Percentiles rank a stretch among this genome's conserved stretches.
phyloP scores from a whole-genome alignment of 1,284 basidiomycete genomes.

The Limonomyces culmigenus region DNA sequence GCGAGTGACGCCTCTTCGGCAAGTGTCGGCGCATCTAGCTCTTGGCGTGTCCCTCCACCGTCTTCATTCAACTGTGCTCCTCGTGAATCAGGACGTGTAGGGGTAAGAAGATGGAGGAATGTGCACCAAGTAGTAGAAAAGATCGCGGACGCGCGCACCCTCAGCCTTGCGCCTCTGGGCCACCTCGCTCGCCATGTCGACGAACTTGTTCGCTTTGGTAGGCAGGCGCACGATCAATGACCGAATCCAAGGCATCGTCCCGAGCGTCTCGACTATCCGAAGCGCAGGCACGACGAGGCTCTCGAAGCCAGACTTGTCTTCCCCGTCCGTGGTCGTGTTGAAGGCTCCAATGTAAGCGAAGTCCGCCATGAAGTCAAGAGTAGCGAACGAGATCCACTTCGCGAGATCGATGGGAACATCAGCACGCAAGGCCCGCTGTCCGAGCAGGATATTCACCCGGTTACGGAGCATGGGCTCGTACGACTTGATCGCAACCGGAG shows the following conservation, averaged over 20 bases:
- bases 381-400: neutral
- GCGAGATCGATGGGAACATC: neutral
- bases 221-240: neutral
- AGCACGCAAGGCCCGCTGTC: neutral
- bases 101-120: no score
- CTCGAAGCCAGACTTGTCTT: neutral
- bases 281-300: neutral
- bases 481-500: neutral
- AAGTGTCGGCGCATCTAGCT: constrained; percentile 7
- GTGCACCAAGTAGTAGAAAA: constrained; percentile 26
- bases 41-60: constrained; percentile 8
- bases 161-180: constrained; percentile 11
- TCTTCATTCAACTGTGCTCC: no score
- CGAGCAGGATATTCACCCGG: neutral
- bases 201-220: neutral
- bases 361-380: constrained; percentile 5
- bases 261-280: neutral
- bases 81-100: no score
- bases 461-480: neutral
- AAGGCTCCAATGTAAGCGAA: constrained; percentile 6
- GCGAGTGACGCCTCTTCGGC: constrained; percentile 9
- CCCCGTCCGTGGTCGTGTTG: neutral
- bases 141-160: constrained; percentile 16
- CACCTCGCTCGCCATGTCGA: neutral
- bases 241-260: neutral